Evolutionary conservation across 1,139 yeast genomes (phyloP).

Genomic region (Waltiozyma sp.): DNA sequence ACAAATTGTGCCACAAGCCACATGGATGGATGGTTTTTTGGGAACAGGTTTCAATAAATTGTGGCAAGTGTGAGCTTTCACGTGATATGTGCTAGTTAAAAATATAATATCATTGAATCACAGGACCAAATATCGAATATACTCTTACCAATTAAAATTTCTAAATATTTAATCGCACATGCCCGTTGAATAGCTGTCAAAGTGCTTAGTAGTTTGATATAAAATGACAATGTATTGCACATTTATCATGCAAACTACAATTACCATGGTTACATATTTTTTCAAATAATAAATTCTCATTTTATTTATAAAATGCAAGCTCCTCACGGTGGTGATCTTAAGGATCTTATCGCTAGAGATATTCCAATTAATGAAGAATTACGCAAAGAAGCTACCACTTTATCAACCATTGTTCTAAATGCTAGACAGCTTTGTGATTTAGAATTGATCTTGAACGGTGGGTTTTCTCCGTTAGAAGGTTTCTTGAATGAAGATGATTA

Average conservation of each 20-base stretch:
- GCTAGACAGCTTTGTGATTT: conserved; percentile 90
- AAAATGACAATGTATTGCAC: too few species aligned
- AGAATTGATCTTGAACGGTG: conserved; percentile 86
- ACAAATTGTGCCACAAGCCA: background rate
- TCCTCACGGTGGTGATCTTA: conserved; percentile 86
- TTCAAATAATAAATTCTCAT: background rate
- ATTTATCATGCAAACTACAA: too few species aligned
- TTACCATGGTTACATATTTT: too few species aligned
- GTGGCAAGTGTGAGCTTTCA: background rate
- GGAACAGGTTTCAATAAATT: background rate
- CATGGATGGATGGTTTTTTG: background rate
- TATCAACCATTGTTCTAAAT: conserved; percentile 50
- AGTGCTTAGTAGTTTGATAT: too few species aligned
- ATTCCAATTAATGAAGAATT: conserved; percentile 46
- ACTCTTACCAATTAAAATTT: too few species aligned
- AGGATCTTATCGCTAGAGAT: conserved; percentile 81
- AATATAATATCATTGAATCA: background rate
- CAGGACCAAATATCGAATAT: too few species aligned
- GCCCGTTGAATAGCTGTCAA: too few species aligned
- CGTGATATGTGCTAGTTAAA: background rate
- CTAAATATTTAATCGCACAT: too few species aligned
- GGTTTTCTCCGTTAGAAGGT: conserved; percentile 87
- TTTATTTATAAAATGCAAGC: conserved; percentile 39
- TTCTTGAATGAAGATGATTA: conserved; percentile 78
- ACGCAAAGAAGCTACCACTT: conserved; percentile 43